phyloP scores from a whole-genome alignment of 1,284 basidiomycete genomes.

The Rhizopogon hawkerae region DNA sequence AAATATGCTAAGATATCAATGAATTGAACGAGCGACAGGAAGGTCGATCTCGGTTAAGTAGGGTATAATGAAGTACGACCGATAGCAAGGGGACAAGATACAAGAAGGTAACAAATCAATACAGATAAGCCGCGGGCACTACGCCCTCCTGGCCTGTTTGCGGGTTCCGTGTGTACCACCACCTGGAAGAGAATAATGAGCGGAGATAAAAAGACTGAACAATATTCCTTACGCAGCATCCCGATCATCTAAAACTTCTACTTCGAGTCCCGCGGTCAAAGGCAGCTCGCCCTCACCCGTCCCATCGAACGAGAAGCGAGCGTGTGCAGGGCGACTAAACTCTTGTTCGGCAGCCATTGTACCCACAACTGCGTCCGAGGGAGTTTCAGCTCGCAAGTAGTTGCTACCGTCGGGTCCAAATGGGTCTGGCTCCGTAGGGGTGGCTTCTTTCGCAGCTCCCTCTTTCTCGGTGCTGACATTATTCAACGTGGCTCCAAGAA shows the following conservation, averaged over 20 bases:
- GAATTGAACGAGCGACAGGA: constrained; percentile 18
- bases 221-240: constrained; percentile 62
- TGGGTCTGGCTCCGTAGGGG: constrained; percentile 30
- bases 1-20: constrained; percentile 18
- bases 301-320: constrained; percentile 73
- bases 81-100: constrained; percentile 22
- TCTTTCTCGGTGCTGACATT: constrained; percentile 44
- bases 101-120: constrained; percentile 35
- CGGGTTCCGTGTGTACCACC: constrained; percentile 86
- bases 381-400: constrained; percentile 69
- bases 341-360: constrained; percentile 53
- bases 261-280: constrained; percentile 59
- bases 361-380: constrained; percentile 62
- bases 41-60: constrained; percentile 30
- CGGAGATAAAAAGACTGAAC: constrained; percentile 7
- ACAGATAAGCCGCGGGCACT: constrained; percentile 82
- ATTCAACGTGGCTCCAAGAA: constrained; percentile 51
- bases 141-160: constrained; percentile 76
- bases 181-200: constrained; percentile 38
- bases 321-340: constrained; percentile 61
- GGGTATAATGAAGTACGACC: constrained; percentile 28
- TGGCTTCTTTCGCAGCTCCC: constrained; percentile 34
- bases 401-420: constrained; percentile 68
- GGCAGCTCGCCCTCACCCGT: constrained; percentile 68
- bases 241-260: constrained; percentile 70